Conservation (phyloP, 2,329 filamentous ascomycete genomes). For the Penicillium hesseltinei region DNA sequence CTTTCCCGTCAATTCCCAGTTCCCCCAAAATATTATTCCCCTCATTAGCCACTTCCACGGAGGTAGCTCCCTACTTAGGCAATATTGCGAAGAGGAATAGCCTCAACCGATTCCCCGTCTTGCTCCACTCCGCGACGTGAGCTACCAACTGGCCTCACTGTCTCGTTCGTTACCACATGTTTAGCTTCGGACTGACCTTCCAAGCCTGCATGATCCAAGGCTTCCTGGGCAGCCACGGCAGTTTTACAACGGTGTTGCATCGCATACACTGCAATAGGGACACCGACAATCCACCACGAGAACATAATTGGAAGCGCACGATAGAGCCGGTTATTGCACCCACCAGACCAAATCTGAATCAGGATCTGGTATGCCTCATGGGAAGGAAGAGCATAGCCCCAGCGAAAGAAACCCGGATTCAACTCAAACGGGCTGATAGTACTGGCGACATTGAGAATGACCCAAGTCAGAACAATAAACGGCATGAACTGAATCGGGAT, state of each 20-base stretch:
- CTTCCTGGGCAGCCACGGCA: neutral
- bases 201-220: neutral
- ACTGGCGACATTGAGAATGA: conserved; percentile 40
- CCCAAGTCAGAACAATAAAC: conserved; percentile 42
- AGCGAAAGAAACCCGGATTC: conserved; percentile 39
- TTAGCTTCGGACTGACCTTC: neutral
- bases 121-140: neutral
- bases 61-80: neutral
- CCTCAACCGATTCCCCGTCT: neutral
- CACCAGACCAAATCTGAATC: conserved; percentile 43
- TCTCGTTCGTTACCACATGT: neutral
- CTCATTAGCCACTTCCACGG: no score
- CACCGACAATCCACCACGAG: conserved; percentile 33
- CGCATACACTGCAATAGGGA: neutral
- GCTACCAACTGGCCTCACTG: neutral
- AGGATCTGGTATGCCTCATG: conserved; percentile 42
- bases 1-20: neutral
- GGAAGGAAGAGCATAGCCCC: conserved; percentile 41
- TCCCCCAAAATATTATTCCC: neutral
- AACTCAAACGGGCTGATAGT: conserved; percentile 42
- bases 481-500: conserved; percentile 39
- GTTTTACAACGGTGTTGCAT: neutral
- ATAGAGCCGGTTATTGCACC: conserved; percentile 39
- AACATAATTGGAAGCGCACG: conserved; percentile 44
- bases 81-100: neutral